Evolutionary conservation across 495 filamentous ascomycete genomes (phyloP), one percentile per base, ranked within the genome.

Genomic region (Talaromyces nanjingensis): DNA sequence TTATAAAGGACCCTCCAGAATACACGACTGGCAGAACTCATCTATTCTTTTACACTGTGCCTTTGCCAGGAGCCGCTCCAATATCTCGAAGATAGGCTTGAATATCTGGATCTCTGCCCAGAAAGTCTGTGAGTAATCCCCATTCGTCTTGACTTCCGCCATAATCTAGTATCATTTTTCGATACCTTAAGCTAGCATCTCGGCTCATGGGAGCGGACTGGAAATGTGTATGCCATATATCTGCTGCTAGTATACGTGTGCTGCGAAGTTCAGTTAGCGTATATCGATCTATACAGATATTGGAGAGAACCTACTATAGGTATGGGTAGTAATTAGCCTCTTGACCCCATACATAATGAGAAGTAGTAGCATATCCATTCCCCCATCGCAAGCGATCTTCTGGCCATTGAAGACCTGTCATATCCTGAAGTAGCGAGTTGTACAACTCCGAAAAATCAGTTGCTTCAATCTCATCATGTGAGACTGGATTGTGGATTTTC

Each of bases 271-370:
- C 22, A 24, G 22, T 24, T 24, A 24, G 22, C 22, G 22, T 24
- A 24, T 24, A 24, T 24, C 22, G 22, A 24, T 24, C 2, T 24
- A 24, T 24, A 2, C 22, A 24, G 2, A 24, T 24, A 24, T 24
- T 24, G 22, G 22, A 24, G 22, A 24, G 73, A 84, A 80, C 79
- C 82, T 75, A 84, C 58, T 74, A 83, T 33, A 89, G 73, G 70
- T 91, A 90, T 3, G 86, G 86, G 69, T 90, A 91, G 73, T 89
- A 90, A 14, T 87, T 88, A 29, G 83, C 87, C 74, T 90, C 87
- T 66, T 90, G 89, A 0, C 85, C 88, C 27, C 86, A 85, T 57
- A 91, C 86, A 72, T 90, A 72, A 71, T 90, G 88, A 8, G 86
- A 86, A 67, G 90, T 89, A 0, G 84, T 89, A 0, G 87, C 86